Percentiles rank a stretch among this genome's conserved stretches.
Conservation (phyloP, 2,329 filamentous ascomycete genomes). For the Colletotrichum noveboracense region DNA sequence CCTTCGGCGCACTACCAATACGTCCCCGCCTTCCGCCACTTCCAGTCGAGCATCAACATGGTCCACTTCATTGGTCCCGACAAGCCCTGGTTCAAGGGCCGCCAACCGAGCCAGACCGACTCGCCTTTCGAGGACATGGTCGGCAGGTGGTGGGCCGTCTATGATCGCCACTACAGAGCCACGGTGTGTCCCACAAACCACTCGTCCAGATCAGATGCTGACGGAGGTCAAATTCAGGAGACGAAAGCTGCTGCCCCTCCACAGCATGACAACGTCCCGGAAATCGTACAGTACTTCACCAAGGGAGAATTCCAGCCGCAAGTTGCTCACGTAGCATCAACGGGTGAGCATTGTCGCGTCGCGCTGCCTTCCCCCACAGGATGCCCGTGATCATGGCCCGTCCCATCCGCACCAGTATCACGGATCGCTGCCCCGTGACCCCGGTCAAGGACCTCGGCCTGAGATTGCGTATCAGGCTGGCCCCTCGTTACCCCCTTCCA, state of each 20-base stretch:
- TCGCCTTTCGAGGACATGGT: slow-evolving; percentile 83
- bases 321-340: slow-evolving; percentile 24
- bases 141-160: slow-evolving; percentile 91
- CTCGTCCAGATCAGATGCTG: neutral
- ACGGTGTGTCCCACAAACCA: slow-evolving; percentile 43
- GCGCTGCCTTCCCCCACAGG: slow-evolving; percentile 23
- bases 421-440: slow-evolving; percentile 6
- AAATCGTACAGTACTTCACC: slow-evolving; percentile 57
- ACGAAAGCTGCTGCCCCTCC: neutral
- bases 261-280: slow-evolving; percentile 25
- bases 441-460: slow-evolving; percentile 24
- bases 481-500: slow-evolving; percentile 29
- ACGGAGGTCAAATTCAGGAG: neutral
- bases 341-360: slow-evolving; percentile 36
- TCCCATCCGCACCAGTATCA: slow-evolving; percentile 16
- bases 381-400: slow-evolving; percentile 10
- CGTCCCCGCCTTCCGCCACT: slow-evolving; percentile 91
- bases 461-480: slow-evolving; percentile 24
- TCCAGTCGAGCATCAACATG: slow-evolving; percentile 86
- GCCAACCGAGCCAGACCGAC: slow-evolving; percentile 56
- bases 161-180: slow-evolving; percentile 80
- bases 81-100: slow-evolving; percentile 84
- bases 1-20: slow-evolving; percentile 98
- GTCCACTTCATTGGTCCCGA: slow-evolving; percentile 93
- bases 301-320: slow-evolving; percentile 56